Evolutionary conservation across 2,329 filamentous ascomycete genomes (phyloP).

Genomic region (Cladosporium sp.): DNA sequence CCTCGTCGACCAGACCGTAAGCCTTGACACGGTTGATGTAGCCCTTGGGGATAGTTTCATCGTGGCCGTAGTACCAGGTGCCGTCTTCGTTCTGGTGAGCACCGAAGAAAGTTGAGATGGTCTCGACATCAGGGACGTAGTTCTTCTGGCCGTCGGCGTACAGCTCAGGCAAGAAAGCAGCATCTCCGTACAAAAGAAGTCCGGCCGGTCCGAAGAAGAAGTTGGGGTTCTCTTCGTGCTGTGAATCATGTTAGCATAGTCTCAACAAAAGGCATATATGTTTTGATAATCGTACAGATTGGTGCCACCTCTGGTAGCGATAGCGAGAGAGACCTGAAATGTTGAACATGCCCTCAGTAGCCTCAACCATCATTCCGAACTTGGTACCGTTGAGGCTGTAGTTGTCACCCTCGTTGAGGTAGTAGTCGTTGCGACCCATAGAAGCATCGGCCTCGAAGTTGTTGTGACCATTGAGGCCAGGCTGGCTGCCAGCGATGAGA

Average conservation of each 20-base stretch:
- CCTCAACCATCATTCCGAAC: conserved; percentile 40
- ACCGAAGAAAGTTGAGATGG: conserved; percentile 23
- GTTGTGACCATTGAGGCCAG: conserved; percentile 45
- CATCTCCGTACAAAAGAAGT: conserved; percentile 42
- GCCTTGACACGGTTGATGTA: background rate
- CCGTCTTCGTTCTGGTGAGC: conserved; percentile 38
- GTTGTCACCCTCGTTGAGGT: conserved; percentile 35
- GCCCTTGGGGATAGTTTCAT: conserved; percentile 10
- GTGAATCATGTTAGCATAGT: background rate
- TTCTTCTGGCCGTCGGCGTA: conserved; percentile 11
- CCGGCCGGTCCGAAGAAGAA: conserved; percentile 44
- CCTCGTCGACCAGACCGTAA: conserved; percentile 7
- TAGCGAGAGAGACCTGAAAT: conserved; percentile 31
- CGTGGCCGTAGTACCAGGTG: conserved; percentile 39
- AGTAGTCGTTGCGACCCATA: conserved; percentile 43
- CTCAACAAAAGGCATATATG: background rate
- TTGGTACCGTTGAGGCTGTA: conserved; percentile 42
- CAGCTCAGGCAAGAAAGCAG: conserved; percentile 45
- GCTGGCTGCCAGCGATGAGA: conserved; percentile 36
- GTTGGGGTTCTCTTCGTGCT: conserved; percentile 37
- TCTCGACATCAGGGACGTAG: conserved; percentile 18
- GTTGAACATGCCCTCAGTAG: conserved; percentile 40
- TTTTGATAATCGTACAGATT: conserved; percentile 27
- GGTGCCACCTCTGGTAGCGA: conserved; percentile 42
- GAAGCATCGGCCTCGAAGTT: conserved; percentile 44